A percentile compares a stretch with the other conserved stretches of the same genome.
Evolutionary conservation across 2,329 filamentous ascomycete genomes (phyloP).

Genomic region (Calonectria montana): DNA sequence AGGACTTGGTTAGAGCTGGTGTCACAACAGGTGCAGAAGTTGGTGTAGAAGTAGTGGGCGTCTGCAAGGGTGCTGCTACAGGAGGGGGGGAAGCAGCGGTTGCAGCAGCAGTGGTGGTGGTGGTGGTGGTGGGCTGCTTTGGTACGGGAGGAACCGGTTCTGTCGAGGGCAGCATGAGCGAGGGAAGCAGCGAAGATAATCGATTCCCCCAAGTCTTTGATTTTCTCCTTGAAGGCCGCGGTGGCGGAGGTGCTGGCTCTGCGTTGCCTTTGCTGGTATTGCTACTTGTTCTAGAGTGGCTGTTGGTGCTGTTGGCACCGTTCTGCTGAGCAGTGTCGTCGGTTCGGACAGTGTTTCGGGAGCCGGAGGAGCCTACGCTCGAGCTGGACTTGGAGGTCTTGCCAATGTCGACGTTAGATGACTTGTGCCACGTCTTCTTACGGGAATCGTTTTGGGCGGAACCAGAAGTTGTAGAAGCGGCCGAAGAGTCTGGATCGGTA

Average conservation of each 20-base stretch:
- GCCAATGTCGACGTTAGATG: slow-evolving; percentile 39
- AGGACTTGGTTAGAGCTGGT: slow-evolving; percentile 39
- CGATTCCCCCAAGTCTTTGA: slow-evolving; percentile 51
- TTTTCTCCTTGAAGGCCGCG: slow-evolving; percentile 41
- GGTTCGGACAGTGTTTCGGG: slow-evolving; percentile 35
- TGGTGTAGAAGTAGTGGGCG: slow-evolving; percentile 23
- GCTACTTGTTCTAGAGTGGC: slow-evolving; percentile 7
- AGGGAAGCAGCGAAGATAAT: slow-evolving; percentile 51
- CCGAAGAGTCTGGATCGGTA: slow-evolving; percentile 41
- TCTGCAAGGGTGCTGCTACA: slow-evolving; percentile 16
- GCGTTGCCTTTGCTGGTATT: slow-evolving; percentile 18
- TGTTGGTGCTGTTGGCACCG: neutral
- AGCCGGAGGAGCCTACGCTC: slow-evolving; percentile 18
- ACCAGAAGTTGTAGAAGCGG: slow-evolving; percentile 24
- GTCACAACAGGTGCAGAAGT: slow-evolving; percentile 28
- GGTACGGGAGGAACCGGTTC: slow-evolving; percentile 42
- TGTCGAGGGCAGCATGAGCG: slow-evolving; percentile 50
- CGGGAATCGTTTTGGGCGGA: slow-evolving; percentile 26
- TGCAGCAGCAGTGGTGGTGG: slow-evolving; percentile 31
- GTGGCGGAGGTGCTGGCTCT: slow-evolving; percentile 35
- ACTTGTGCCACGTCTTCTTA: slow-evolving; percentile 40
- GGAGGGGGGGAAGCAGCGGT: slow-evolving; percentile 31
- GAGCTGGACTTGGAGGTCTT: slow-evolving; percentile 27
- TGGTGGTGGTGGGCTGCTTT: slow-evolving; percentile 29
- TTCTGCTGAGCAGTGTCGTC: slow-evolving; percentile 23